A percentile compares a stretch with the other conserved stretches of the same genome.
These are phyloP conservation scores for Comarum palustre DNA, from an alignment of 306 rosid genomes.

Conservation along the genomic window DNA sequence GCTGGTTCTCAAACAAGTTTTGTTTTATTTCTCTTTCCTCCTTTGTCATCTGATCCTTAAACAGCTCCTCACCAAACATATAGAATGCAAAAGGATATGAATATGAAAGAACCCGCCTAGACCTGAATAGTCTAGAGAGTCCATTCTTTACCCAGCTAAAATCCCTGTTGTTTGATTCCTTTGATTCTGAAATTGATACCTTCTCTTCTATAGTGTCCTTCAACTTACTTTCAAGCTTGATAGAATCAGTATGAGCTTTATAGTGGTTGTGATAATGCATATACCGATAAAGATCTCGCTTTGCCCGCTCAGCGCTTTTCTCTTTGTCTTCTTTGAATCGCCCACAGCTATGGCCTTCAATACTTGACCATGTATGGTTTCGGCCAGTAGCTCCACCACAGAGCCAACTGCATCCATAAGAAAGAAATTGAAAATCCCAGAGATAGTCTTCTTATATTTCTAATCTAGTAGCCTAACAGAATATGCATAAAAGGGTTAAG, in stretches of 20 bases:
- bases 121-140: conserved; percentile 76
- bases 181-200: conserved; percentile 63
- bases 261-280: conserved; percentile 90
- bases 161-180: conserved; percentile 56
- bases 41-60: conserved; percentile 68
- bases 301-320: conserved; percentile 73
- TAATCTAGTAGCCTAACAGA: neutral
- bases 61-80: conserved; percentile 94
- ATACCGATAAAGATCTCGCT: conserved; percentile 75
- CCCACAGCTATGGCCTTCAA: conserved; percentile 94
- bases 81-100: conserved; percentile 96
- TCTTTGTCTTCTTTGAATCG: conserved; percentile 67
- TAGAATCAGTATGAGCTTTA: conserved; percentile 97
- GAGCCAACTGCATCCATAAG: conserved; percentile 76
- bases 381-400: conserved; percentile 97
- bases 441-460: neutral
- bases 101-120: conserved; percentile 92
- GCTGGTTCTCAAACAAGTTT: conserved; percentile 95
- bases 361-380: conserved; percentile 80
- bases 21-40: conserved; percentile 71
- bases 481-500: conserved; percentile 4
- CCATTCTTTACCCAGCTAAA: conserved; percentile 87
- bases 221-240: conserved; percentile 78
- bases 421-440: conserved; percentile 10
- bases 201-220: conserved; percentile 60